Percentiles rank a stretch among this genome's conserved stretches.
Evolutionary conservation across 345 rosid genomes (phyloP).

Genomic region (Brassica juncea): DNA sequence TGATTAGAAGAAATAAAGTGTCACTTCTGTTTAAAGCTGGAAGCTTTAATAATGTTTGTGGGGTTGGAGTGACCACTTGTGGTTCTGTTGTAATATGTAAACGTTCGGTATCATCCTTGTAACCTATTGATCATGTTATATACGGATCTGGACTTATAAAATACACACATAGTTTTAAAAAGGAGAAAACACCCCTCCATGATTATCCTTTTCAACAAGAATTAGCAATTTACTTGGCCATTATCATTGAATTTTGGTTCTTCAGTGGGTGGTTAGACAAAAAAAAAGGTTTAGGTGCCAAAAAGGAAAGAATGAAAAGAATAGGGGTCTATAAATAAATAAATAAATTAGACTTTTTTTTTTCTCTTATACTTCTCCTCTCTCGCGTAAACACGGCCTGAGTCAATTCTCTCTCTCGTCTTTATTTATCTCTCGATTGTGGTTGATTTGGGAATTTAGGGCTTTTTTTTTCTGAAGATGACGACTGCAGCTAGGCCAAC

Average conservation of each 20-base stretch:
- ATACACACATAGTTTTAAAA: no score
- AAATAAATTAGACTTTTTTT: not conserved
- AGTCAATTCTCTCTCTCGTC: constrained; percentile 4
- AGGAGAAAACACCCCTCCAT: not conserved
- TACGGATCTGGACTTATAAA: not conserved
- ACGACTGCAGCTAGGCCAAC: constrained; percentile 98
- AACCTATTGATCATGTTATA: not conserved
- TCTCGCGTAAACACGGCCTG: constrained; percentile 8
- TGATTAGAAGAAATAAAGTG: not conserved
- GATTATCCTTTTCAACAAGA: not conserved
- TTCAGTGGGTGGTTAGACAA: not conserved
- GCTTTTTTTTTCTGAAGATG: constrained; percentile 43
- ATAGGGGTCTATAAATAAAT: not conserved
- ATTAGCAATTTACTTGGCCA: not conserved
- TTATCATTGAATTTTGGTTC: not conserved
- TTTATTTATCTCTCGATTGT: constrained; percentile 23
- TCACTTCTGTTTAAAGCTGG: constrained; percentile 48
- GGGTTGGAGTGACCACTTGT: not conserved
- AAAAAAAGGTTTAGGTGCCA: not conserved
- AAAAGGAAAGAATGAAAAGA: not conserved
- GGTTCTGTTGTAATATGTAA: not conserved
- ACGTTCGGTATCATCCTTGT: not conserved
- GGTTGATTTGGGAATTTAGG: constrained; percentile 27
- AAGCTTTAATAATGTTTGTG: constrained; percentile 30
- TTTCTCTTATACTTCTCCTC: not conserved